phyloP scores from a whole-genome alignment of 805 yeast genomes.

The Candida xyloterini region DNA sequence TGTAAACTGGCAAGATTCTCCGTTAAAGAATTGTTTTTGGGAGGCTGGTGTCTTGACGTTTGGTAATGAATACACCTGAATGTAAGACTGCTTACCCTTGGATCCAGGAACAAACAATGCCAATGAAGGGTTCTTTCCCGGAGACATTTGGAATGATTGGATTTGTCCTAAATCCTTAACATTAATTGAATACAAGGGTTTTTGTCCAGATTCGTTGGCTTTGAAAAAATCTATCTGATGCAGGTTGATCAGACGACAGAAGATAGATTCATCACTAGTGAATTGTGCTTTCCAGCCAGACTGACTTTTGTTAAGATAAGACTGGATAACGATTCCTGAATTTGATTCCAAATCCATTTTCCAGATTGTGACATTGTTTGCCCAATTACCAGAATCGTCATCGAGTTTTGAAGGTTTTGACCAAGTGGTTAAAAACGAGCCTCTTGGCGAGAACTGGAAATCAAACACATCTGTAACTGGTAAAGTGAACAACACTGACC shows the following conservation, averaged over 20 bases:
- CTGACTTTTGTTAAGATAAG: slow-evolving; percentile 78
- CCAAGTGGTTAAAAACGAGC: slow-evolving; percentile 82
- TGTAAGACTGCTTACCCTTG: slow-evolving; percentile 84
- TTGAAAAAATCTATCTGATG: slow-evolving; percentile 71
- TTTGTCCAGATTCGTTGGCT: slow-evolving; percentile 38
- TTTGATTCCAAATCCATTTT: slow-evolving; percentile 37
- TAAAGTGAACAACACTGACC: slow-evolving; percentile 45
- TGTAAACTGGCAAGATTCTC: slow-evolving; percentile 85
- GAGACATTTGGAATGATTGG: slow-evolving; percentile 61
- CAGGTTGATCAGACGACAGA: slow-evolving; percentile 51
- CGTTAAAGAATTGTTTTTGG: slow-evolving; percentile 88
- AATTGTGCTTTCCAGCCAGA: slow-evolving; percentile 92
- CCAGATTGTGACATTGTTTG: slow-evolving; percentile 78
- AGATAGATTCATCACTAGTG: slow-evolving; percentile 71
- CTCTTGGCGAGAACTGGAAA: slow-evolving; percentile 83
- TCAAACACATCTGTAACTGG: slow-evolving; percentile 71
- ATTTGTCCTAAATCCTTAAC: slow-evolving; percentile 49
- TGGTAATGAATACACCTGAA: slow-evolving; percentile 79
- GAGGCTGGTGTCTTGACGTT: slow-evolving; percentile 75
- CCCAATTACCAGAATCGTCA: slow-evolving; percentile 70
- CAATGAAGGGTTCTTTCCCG: slow-evolving; percentile 85
- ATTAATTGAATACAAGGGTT: slow-evolving; percentile 59
- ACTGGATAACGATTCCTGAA: slow-evolving; percentile 29
- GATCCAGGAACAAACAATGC: slow-evolving; percentile 89
- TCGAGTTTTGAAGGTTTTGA: slow-evolving; percentile 69